phyloP scores from a whole-genome alignment of 2,329 filamentous ascomycete species.

The Talaromyces sp. region DNA sequence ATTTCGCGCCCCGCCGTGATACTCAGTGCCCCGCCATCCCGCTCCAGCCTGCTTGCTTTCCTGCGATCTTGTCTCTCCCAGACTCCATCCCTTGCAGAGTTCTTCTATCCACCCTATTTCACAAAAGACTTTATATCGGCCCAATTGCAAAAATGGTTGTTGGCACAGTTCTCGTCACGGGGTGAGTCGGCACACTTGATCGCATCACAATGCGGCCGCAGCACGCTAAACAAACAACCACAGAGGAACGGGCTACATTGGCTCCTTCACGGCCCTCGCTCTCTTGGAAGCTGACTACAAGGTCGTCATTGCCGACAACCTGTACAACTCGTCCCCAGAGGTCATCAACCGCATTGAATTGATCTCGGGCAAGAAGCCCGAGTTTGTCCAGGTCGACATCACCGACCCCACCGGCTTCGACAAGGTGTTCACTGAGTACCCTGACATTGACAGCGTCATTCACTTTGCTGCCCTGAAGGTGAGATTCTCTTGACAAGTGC shows the following conservation, averaged over 20 bases:
- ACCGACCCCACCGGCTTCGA: conserved; percentile 80
- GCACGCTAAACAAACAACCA: conserved; percentile 5
- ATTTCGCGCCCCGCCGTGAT: no score
- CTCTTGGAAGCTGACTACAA: conserved; percentile 93
- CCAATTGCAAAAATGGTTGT: conserved; percentile 59
- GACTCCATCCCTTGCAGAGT: no score
- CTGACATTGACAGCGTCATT: conserved; percentile 94
- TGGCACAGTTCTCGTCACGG: conserved; percentile 86
- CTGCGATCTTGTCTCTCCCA: no score
- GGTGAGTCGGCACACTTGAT: conserved; percentile 56
- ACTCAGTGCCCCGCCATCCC: no score
- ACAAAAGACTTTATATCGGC: neutral
- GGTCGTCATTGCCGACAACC: conserved; percentile 91
- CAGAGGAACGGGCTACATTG: conserved; percentile 98
- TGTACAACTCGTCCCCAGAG: conserved; percentile 94
- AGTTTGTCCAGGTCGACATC: conserved; percentile 81
- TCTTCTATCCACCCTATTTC: neutral
- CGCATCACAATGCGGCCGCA: neutral
- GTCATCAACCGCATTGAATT: conserved; percentile 92
- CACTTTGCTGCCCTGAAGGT: conserved; percentile 98
- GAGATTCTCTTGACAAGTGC: neutral
- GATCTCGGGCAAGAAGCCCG: conserved; percentile 79
- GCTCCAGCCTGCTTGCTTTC: no score
- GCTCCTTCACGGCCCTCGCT: conserved; percentile 89
- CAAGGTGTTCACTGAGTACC: conserved; percentile 80